These are phyloP conservation scores for Carnegiea gigantea DNA, from an alignment of 179 eudicot species.

Conservation along the genomic window DNA sequence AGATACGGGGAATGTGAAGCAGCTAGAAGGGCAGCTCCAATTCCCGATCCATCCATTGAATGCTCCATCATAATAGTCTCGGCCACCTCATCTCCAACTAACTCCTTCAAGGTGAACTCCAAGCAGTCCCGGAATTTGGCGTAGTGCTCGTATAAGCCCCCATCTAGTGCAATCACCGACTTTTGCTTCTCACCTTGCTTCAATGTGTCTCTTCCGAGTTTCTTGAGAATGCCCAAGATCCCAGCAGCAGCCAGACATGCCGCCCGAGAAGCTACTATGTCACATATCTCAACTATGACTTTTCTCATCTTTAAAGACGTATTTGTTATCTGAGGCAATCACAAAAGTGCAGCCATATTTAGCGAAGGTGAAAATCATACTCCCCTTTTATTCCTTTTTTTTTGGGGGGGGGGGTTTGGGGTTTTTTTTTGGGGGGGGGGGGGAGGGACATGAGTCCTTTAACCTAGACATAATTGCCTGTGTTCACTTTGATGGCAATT, in stretches of 20 bases:
- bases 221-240: slow-evolving; percentile 74
- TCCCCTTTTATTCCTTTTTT: neutral
- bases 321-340: slow-evolving; percentile 48
- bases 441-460: too few relatives aligned
- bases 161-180: slow-evolving; percentile 81
- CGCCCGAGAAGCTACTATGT: slow-evolving; percentile 73
- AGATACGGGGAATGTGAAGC: slow-evolving; percentile 88
- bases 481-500: too few relatives aligned
- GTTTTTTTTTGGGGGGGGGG: too few relatives aligned
- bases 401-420: too few relatives aligned
- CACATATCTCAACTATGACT: slow-evolving; percentile 65
- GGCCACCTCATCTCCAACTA: slow-evolving; percentile 65
- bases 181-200: slow-evolving; percentile 57
- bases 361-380: too few relatives aligned
- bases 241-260: slow-evolving; percentile 96
- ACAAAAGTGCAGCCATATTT: neutral
- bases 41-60: slow-evolving; percentile 84
- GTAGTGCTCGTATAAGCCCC: slow-evolving; percentile 90
- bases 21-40: slow-evolving; percentile 88
- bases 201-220: slow-evolving; percentile 63
- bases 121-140: slow-evolving; percentile 67
- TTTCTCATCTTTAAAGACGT: slow-evolving; percentile 76
- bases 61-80: slow-evolving; percentile 54
- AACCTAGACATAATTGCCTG: too few relatives aligned
- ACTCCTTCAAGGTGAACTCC: slow-evolving; percentile 66